These are phyloP conservation scores for Cercophora newfieldiana DNA, from an alignment of 495 filamentous ascomycete genomes.

Conservation along the genomic window DNA sequence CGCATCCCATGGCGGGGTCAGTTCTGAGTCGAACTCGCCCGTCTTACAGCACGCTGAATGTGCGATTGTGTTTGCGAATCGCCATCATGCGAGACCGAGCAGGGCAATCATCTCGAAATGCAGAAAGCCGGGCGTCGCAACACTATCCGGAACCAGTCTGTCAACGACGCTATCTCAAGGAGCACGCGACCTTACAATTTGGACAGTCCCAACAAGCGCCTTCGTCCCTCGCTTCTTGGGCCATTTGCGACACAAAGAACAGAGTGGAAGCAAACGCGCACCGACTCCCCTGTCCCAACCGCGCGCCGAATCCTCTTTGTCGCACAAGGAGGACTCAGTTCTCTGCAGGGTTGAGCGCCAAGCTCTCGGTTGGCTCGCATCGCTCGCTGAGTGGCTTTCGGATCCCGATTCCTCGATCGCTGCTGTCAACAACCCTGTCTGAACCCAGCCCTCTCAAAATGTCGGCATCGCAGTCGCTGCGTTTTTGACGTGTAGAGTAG, in stretches of 20 bases:
- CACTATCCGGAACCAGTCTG: neutral
- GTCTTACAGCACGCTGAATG: neutral
- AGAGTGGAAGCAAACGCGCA: neutral
- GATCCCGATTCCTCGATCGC: neutral
- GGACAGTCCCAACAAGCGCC: neutral
- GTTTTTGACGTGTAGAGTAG: neutral
- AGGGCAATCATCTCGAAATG: neutral
- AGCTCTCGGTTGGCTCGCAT: conserved; percentile 12
- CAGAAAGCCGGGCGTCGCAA: neutral
- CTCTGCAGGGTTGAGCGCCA: neutral
- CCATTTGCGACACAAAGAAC: neutral
- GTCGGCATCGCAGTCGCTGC: neutral
- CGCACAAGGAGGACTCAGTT: neutral
- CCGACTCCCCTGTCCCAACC: neutral
- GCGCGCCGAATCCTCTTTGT: neutral
- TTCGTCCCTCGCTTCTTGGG: neutral
- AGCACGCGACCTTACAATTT: neutral
- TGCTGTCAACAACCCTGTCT: neutral
- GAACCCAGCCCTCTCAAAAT: neutral
- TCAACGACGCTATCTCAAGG: neutral
- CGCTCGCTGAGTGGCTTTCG: neutral
- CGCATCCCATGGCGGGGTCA: neutral
- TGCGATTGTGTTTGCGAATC: neutral
- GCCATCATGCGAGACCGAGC: neutral
- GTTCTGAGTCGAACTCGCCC: neutral